Evolutionary conservation across 441 rosid genomes (phyloP).

Genomic region (Omphalea diandra): DNA sequence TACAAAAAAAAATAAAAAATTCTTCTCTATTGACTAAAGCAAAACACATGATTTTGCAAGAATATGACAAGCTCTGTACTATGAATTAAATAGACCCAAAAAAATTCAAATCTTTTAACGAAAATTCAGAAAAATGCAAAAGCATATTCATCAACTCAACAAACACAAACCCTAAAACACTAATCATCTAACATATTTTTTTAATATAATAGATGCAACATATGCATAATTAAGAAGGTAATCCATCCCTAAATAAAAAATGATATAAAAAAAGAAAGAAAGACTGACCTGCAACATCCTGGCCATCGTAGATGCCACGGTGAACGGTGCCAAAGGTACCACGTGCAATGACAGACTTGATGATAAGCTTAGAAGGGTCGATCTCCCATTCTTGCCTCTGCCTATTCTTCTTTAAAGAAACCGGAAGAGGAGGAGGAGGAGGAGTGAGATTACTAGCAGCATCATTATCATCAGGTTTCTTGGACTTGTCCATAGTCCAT

Average conservation of each 20-base stretch:
- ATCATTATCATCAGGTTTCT: slow-evolving; percentile 44
- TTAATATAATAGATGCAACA: neutral
- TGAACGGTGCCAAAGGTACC: slow-evolving; percentile 97
- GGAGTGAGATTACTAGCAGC: neutral
- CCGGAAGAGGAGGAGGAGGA: neutral
- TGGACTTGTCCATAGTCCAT: slow-evolving; percentile 57
- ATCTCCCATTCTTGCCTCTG: slow-evolving; percentile 89
- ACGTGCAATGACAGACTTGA: slow-evolving; percentile 86
- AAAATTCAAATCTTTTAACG: too few species aligned
- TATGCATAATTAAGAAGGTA: slow-evolving; percentile 3
- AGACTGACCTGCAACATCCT: slow-evolving; percentile 85
- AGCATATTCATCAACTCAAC: neutral
- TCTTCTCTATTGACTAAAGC: neutral
- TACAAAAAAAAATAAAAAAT: neutral
- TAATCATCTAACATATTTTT: neutral
- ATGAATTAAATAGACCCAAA: neutral
- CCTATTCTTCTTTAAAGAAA: slow-evolving; percentile 41
- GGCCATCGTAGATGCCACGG: slow-evolving; percentile 87
- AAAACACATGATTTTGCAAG: neutral
- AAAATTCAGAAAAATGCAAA: neutral
- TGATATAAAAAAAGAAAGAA: slow-evolving; percentile 7
- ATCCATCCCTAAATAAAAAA: neutral
- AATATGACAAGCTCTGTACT: neutral
- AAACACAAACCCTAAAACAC: neutral
- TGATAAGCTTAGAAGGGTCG: slow-evolving; percentile 77